Evolutionary conservation across 805 yeast genomes (phyloP), one percentile per base, ranked within the genome.

Genomic region (Candida maesae): DNA sequence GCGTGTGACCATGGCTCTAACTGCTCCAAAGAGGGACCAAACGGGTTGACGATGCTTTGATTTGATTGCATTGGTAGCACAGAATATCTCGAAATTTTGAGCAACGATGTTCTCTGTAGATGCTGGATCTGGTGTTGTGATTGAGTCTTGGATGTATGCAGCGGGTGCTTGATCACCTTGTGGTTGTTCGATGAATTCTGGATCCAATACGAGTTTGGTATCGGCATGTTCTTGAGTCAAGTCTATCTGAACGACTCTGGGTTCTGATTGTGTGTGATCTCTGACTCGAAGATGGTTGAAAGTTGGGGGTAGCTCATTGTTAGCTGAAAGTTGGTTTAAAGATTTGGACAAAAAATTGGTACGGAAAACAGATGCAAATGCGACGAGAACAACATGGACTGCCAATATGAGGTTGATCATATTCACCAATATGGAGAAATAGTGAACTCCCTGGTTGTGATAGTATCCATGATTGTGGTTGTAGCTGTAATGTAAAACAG

Each of bases 1-100:
- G 47, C 74, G 58, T 25, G 64, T 53, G 47, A 64, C 65, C 70
- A 76, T 74, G 1, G 79, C 70, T 49, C 68, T 70, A 10, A 73
- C 60, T 1, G 79, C 77, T 19, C 74, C 70, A 1, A 76, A 55
- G 34, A 76, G 65, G 0, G 76, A 62, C 82, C 82, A 77, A 4
- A 76, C 43, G 3, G 81, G 81, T 46, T 78, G 78, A 18, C 59
- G 47, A 42, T 17, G 45, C 25, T 49, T 53, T 11, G 50, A 35
- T 28, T 46, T 55, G 17, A 28, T 15, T 9, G 46, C 32, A 14
- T 50, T 52, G 1, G 52, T 41, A 11, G 50, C 34, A 32, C 46
- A 50, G 23, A 55, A 56, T 12, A 45, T 46, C 27, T 54, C 52
- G 32, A 57, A 57, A 35, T 57, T 57, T 15, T 53, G 59, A 14